Conservation (phyloP, 768 basidiomycete genomes). For the Lanmaoa rubissima region DNA sequence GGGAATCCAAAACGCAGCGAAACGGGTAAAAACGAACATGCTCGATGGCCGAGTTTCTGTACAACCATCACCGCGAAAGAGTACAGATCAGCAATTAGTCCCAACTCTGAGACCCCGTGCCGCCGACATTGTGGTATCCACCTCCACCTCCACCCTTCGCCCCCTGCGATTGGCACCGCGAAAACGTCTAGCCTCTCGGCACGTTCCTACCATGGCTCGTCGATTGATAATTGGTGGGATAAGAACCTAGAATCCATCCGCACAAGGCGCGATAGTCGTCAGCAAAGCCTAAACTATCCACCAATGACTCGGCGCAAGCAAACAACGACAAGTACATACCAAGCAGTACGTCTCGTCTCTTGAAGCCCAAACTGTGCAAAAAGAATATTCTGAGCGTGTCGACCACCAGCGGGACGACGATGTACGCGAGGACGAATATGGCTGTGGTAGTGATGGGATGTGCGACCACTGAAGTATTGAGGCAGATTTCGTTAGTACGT, state of each 20-base stretch:
- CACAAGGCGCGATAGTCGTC: neutral
- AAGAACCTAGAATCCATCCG: slow-evolving; percentile 7
- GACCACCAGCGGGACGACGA: slow-evolving; percentile 7
- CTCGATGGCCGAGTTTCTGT: neutral
- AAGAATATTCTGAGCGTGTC: neutral
- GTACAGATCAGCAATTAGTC: neutral
- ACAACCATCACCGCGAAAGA: neutral
- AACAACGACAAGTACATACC: neutral
- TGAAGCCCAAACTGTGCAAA: neutral
- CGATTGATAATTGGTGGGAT: slow-evolving; percentile 20
- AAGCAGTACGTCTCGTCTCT: slow-evolving; percentile 1
- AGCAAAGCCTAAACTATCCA: neutral
- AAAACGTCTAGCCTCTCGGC: slow-evolving; percentile 8
- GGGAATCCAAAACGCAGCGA: too few relatives aligned
- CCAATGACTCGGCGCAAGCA: too few relatives aligned
- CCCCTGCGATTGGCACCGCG: slow-evolving; percentile 11
- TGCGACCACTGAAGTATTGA: neutral
- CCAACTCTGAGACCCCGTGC: neutral
- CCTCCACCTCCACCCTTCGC: neutral
- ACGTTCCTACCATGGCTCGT: slow-evolving; percentile 18
- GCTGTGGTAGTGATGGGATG: slow-evolving; percentile 13
- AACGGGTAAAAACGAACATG: too few relatives aligned
- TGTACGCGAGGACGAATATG: slow-evolving; percentile 11
- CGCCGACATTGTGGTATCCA: neutral
- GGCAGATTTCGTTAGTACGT: too few relatives aligned